Base-by-base conservation (phyloP, 202 grass and related monocot species). In the Panicum virgatum region DNA sequence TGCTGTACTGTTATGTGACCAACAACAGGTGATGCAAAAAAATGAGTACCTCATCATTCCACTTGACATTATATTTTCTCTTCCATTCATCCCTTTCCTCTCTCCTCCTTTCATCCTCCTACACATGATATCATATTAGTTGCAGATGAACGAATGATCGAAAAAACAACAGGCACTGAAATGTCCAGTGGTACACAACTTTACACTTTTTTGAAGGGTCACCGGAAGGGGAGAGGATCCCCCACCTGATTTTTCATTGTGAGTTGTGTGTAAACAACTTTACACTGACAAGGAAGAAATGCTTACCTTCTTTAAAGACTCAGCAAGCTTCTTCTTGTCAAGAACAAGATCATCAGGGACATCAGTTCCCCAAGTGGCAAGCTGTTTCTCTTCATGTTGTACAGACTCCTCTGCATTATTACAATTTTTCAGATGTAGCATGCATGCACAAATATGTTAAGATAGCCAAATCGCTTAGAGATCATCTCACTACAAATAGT, bases 61-160 rank as follows among this genome's bases (percentile, higher is more conserved):
- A 98, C 44, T 93, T 95, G 20, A 95, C 89, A 40, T 98, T 98
- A 59, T 98, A 95, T 76, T 98, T 98, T 45, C 90, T 83, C 77
- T 93, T 98, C 66, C 88, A 90, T 82, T 98, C 96, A 48, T 98
- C 96, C 59, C 46, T 93, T 71, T 98, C 90, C 85, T 90, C 96
- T 69, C 87, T 93, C 82, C 43, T 89, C 78, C 90, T 98, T 58
- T 83, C 85, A 12, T 84, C 85, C 87, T 95, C 96, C 92, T 98
- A 82, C 32, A 72, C 16, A 70, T 20, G 40, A 69, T 29, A 84
- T 75, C 3, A 23, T 48, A 80, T 65, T 34, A 86, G 54, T 59
- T 76, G 51, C 25, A 75, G 48, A 75, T 13, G 47, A 44, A 13
- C 76, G 77, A n/a, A n/a, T n/a, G n/a, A n/a, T 84, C 38, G 1